Conservation (phyloP, 352 stramenopile genomes). For the Phytophthora hybrid region DNA sequence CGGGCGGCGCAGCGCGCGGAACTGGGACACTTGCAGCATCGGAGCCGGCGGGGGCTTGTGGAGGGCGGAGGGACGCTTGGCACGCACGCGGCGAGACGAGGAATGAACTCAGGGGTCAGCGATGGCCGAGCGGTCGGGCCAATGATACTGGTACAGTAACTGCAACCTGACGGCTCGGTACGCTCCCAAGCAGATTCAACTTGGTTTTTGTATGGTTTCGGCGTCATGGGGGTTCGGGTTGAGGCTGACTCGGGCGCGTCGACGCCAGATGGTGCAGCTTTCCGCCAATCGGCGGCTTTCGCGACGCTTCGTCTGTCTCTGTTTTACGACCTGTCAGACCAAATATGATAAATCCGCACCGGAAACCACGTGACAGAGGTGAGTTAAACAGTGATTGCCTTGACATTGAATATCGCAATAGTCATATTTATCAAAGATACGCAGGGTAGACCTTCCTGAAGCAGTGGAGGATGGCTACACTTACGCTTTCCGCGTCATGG, state of each 20-base stretch:
- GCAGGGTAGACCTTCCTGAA: not conserved
- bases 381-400: too few relatives aligned
- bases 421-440: not conserved
- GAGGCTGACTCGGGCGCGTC: not conserved
- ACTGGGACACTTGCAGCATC: constrained; percentile 36
- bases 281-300: constrained; percentile 11
- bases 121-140: too few relatives aligned
- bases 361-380: constrained; percentile 11
- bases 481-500: constrained; percentile 26
- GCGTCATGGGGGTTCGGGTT: constrained; percentile 13
- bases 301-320: constrained; percentile 36
- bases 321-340: not conserved
- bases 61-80: constrained; percentile 2
- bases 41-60: not conserved
- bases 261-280: constrained; percentile 1
- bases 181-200: not conserved
- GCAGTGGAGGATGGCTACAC: constrained; percentile 4
- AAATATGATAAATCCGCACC: constrained; percentile 16
- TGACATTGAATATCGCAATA: not conserved
- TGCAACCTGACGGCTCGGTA: constrained; percentile 12
- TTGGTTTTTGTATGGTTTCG: constrained; percentile 17
- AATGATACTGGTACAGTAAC: not conserved
- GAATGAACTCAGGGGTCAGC: constrained; percentile 8
- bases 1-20: constrained; percentile 23
- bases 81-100: constrained; percentile 7